Evolutionary conservation across 2,329 filamentous ascomycete species (phyloP), one percentile per base, ranked within the genome.

Genomic region (Cladophialophora yegresii): DNA sequence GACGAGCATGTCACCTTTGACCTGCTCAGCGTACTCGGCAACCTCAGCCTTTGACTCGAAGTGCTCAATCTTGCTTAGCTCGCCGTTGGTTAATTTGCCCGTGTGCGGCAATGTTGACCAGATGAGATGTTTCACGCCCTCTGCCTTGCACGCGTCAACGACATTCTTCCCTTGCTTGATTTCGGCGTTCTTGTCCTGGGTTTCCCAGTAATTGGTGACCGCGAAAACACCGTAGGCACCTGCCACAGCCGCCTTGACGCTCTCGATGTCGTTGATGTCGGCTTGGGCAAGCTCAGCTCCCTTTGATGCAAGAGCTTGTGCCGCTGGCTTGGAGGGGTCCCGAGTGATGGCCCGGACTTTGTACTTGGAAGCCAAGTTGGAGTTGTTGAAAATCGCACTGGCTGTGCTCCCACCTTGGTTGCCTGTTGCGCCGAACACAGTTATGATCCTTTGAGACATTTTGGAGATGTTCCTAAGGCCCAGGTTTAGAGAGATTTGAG

Each of bases 371-470:
- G 80, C 81, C 20, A 85, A 76, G 2, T 72, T 70, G 1, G 78
- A 69, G 67, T 84, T 78, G 40, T 75, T 75, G 9, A 84, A 76
- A 10, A 85, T 74, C 28, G 75, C 72, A 54, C 78, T 72, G 61
- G 84, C 74, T 8, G 84, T 75, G 8, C 80, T 81, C 10, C 80
- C 75, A 20, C 83, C 83, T 71, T 85, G 83, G 40, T 81, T 77
- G 64, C 83, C 82, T 0, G 83, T 85, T 23, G 82, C 82, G 8
- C 83, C 82, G 57, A 84, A 82, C 26, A 85, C 76, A 28, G 75
- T 77, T 36, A 83, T 73, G 33, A 77, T 67, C 45, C 78, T 76
- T 28, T 66, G 57, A 16, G 64, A 32, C 66, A 68, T 68, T 47
- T 66, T 65, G 26, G 51, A 32, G 23, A 51, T 59, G 40, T 55